These are phyloP conservation scores for Cerrena zonata DNA, from an alignment of 1,284 basidiomycete genomes.

Conservation along the genomic window DNA sequence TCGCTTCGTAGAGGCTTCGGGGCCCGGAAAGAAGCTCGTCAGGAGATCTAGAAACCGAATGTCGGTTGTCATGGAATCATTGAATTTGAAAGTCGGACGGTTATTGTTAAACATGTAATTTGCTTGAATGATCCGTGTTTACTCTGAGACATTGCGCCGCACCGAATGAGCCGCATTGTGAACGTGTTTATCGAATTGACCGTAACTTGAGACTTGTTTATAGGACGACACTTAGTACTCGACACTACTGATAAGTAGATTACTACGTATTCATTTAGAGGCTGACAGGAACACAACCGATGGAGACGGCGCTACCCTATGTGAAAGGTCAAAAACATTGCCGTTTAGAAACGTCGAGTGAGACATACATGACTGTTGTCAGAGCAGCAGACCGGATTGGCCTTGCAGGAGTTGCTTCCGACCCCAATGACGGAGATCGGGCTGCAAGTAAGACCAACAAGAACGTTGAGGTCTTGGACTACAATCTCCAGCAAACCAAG, in stretches of 20 bases:
- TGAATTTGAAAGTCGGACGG: too few species aligned
- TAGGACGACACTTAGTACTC: neutral
- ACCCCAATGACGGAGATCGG: slow-evolving; percentile 15
- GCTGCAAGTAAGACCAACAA: slow-evolving; percentile 14
- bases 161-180: neutral
- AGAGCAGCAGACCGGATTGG: slow-evolving; percentile 5
- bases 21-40: too few species aligned
- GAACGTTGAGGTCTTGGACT: slow-evolving; percentile 12
- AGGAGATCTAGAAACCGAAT: too few species aligned
- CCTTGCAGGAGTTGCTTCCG: slow-evolving; percentile 4
- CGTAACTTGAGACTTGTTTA: neutral
- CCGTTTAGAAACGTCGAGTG: neutral
- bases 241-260: neutral
- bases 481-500: slow-evolving; percentile 10
- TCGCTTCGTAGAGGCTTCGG: too few species aligned
- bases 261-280: neutral
- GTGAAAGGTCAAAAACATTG: neutral
- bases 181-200: neutral
- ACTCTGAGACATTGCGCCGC: neutral
- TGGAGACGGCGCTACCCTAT: slow-evolving; percentile 1
- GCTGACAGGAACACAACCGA: slow-evolving; percentile 7
- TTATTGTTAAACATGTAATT: neutral
- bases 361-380: slow-evolving; percentile 6
- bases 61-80: too few species aligned
- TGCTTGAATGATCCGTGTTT: neutral